Evolutionary conservation across 352 stramenopile species (phyloP), one percentile per base, ranked within the genome.

Genomic region (Phytophthora sp.): DNA sequence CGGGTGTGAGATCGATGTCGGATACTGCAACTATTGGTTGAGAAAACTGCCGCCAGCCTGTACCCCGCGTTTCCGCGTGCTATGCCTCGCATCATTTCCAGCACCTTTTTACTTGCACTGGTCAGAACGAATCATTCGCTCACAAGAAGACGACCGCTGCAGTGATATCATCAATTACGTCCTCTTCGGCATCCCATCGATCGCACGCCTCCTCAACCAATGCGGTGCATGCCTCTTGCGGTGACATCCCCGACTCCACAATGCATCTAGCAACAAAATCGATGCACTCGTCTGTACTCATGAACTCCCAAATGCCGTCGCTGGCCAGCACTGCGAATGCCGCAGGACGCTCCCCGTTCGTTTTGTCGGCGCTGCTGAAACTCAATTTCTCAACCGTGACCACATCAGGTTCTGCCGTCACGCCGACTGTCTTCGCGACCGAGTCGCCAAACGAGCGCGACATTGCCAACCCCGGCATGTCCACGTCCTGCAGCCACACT

Each of bases 231-330:
- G 79, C 61, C 42, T 88, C 72, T 54, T 93, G 82, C n/a, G 87
- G 77, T 10, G 55, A 71, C 70, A 90, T 88, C 5, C 56, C 56
- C 0, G 44, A 61, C 15, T 79, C 60, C 21, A 67, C 23, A 20
- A 92, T 77, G 49, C 82, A 91, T 45, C 61, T 48, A 49, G 69
- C 54, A 8, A 92, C 76, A 55, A 92, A 84, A 28, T 74, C 69
- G 26, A 94, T 73, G 51, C 84, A 91, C 49, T 94, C 82, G 17
- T 88, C 76, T 12, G 68, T 83, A 34, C 75, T 76, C 69, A 95
- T 84, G 55, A 95, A 92, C 66, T 95, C 87, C 87, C 88, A 95
- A 21, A 96, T 75, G 18, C 88, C 88, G 46, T 96, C 87, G 31
- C 80, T 94, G 13, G 84, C 88, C 1, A 95, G 69, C 48, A 94